These are phyloP conservation scores for Russula sp. DNA, from an alignment of 768 basidiomycete species.

Conservation along the genomic window DNA sequence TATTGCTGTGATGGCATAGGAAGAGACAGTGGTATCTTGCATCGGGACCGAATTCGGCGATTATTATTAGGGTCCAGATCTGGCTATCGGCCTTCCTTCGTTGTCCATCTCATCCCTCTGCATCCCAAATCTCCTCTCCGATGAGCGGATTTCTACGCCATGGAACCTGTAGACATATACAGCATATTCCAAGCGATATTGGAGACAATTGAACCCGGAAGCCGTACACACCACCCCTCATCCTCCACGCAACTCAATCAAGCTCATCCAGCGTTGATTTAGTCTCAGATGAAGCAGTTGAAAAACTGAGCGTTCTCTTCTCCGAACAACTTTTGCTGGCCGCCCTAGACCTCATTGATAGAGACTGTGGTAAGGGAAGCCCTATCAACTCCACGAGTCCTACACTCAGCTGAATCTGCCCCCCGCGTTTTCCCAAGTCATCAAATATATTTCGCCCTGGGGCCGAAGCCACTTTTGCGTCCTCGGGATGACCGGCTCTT, in stretches of 20 bases:
- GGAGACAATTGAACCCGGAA: slow-evolving; percentile 29
- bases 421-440: slow-evolving; percentile 40
- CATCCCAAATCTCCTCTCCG: background rate
- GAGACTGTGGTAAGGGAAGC: slow-evolving; percentile 48
- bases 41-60: too few species aligned
- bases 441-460: slow-evolving; percentile 54
- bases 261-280: background rate
- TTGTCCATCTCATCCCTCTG: background rate
- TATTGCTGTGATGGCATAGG: slow-evolving; percentile 30
- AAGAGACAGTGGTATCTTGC: too few species aligned
- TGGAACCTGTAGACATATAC: slow-evolving; percentile 7
- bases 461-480: slow-evolving; percentile 61
- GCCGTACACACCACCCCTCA: slow-evolving; percentile 27
- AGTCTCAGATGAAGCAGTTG: slow-evolving; percentile 50
- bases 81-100: too few species aligned
- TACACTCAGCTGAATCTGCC: background rate
- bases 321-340: slow-evolving; percentile 59
- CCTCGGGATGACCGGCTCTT: slow-evolving; percentile 56
- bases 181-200: slow-evolving; percentile 24
- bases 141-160: background rate
- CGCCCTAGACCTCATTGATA: slow-evolving; percentile 73
- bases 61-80: too few species aligned
- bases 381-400: too few species aligned
- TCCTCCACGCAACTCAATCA: background rate
- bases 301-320: slow-evolving; percentile 51